Conservation (phyloP, 1,284 basidiomycete species). For the Porogramme epimiltina region DNA sequence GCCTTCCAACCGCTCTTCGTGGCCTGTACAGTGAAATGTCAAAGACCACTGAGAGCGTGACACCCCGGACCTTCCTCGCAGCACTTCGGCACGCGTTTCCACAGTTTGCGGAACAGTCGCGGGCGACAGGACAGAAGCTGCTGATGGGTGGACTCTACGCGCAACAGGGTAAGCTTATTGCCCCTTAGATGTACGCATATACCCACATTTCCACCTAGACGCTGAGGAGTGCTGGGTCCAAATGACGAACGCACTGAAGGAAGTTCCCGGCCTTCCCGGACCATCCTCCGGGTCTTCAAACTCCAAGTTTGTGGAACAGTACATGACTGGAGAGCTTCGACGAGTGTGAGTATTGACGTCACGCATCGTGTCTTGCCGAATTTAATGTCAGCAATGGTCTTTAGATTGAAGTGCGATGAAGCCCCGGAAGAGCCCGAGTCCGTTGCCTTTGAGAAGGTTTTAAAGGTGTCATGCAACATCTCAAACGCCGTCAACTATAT, state of each 20-base stretch:
- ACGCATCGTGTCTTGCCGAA: not conserved
- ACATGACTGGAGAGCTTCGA: slow-evolving; percentile 80
- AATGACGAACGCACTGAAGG: slow-evolving; percentile 79
- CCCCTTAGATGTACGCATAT: too few relatives aligned
- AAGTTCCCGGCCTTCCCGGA: slow-evolving; percentile 53
- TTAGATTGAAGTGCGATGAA: slow-evolving; percentile 78
- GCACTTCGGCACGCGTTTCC: slow-evolving; percentile 82
- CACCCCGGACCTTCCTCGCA: slow-evolving; percentile 73
- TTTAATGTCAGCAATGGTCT: not conserved
- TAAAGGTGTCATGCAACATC: slow-evolving; percentile 96
- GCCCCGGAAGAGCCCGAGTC: slow-evolving; percentile 78
- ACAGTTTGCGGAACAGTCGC: slow-evolving; percentile 82
- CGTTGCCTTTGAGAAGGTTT: slow-evolving; percentile 69
- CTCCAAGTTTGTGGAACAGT: slow-evolving; percentile 81
- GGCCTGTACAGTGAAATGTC: slow-evolving; percentile 77
- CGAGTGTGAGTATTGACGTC: slow-evolving; percentile 66
- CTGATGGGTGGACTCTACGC: slow-evolving; percentile 59
- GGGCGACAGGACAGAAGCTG: slow-evolving; percentile 38
- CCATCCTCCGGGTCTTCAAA: slow-evolving; percentile 27
- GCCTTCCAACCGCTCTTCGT: slow-evolving; percentile 62
- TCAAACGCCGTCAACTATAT: slow-evolving; percentile 86
- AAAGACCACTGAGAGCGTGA: slow-evolving; percentile 77
- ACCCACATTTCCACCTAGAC: slow-evolving; percentile 48
- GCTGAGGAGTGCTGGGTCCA: slow-evolving; percentile 95
- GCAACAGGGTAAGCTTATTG: slow-evolving; percentile 72